These are phyloP conservation scores for Yamadazyma tumulicola DNA, from an alignment of 805 yeast genomes.

Conservation along the genomic window DNA sequence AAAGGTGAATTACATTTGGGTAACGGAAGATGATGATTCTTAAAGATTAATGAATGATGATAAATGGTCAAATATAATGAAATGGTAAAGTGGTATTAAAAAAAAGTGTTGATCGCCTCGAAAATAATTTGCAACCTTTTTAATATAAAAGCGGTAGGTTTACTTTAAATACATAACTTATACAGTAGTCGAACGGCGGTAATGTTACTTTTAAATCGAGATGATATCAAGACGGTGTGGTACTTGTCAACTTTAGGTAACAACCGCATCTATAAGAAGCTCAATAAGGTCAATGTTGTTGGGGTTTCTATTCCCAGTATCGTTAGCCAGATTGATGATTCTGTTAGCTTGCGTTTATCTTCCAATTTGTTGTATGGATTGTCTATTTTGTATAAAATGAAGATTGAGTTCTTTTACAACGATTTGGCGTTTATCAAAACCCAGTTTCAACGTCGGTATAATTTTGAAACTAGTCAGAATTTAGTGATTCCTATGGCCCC, in stretches of 20 bases:
- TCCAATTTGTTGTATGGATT: slow-evolving; percentile 49
- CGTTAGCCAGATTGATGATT: slow-evolving; percentile 22
- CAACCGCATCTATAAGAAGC: slow-evolving; percentile 1
- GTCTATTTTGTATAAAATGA: slow-evolving; percentile 45
- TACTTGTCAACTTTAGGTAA: slow-evolving; percentile 9
- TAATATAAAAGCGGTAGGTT: no score
- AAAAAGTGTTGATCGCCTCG: no score
- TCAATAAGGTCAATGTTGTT: slow-evolving; percentile 5
- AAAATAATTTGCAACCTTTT: no score
- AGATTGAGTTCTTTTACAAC: slow-evolving; percentile 43
- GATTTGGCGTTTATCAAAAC: slow-evolving; percentile 18
- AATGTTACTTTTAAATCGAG: background rate
- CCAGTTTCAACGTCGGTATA: slow-evolving; percentile 4
- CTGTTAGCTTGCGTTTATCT: slow-evolving; percentile 23
- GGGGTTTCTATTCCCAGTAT: slow-evolving; percentile 35
- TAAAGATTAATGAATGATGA: no score
- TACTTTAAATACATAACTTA: no score
- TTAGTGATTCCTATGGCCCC: slow-evolving; percentile 1
- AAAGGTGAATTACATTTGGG: no score
- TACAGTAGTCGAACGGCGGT: no score
- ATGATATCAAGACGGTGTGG: slow-evolving; percentile 11
- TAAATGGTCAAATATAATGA: no score
- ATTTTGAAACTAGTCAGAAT: slow-evolving; percentile 1
- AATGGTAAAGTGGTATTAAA: no score
- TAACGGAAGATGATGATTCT: no score